Conservation (phyloP, 108 stramenopile species). For the Skeletonema costatum region DNA sequence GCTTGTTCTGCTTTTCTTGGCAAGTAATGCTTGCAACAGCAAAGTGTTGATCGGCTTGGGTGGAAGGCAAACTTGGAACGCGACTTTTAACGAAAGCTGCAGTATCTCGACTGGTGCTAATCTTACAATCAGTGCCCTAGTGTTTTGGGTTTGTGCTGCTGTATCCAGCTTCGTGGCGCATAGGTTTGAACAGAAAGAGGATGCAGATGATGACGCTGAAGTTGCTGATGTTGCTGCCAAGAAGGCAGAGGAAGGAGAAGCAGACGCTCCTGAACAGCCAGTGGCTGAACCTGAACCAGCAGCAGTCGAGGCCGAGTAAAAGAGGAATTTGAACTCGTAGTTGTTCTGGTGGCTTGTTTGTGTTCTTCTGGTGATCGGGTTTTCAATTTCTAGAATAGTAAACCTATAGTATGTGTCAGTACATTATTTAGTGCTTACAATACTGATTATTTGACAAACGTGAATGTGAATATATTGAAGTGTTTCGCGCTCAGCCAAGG, state of each 20-base stretch:
- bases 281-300: background rate
- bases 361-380: background rate
- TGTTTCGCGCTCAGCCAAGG: conserved; percentile 14
- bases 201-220: background rate
- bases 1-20: background rate
- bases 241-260: conserved; percentile 2
- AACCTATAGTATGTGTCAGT: background rate
- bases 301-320: background rate
- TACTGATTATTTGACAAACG: background rate
- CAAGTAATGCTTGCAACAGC: conserved; percentile 4
- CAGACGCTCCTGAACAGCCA: background rate
- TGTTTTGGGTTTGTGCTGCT: conserved; percentile 1
- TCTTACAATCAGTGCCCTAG: background rate
- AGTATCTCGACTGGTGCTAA: background rate
- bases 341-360: background rate
- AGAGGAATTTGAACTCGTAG: background rate
- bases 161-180: background rate
- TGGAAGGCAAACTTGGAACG: background rate
- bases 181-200: background rate
- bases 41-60: background rate
- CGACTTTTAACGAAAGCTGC: background rate
- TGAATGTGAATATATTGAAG: too few relatives aligned
- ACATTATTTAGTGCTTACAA: background rate
- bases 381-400: background rate
- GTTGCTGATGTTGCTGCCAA: background rate